phyloP scores from a whole-genome alignment of 2,329 filamentous ascomycete species.

The Leptographium wingfieldii region DNA sequence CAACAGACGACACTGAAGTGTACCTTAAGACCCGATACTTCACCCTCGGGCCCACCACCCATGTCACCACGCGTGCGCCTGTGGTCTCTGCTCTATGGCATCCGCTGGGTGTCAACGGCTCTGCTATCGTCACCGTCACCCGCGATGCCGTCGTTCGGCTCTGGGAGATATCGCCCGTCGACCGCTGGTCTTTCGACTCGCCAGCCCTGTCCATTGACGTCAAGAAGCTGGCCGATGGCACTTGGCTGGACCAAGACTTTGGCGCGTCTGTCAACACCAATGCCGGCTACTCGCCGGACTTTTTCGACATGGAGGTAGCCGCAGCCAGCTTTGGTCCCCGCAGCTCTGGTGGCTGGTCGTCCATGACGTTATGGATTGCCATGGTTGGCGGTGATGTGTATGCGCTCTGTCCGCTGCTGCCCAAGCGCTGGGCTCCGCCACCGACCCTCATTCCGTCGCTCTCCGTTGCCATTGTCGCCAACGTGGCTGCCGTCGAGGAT shows the following conservation, averaged over 20 bases:
- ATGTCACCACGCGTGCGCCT: slow-evolving; percentile 74
- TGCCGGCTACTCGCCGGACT: slow-evolving; percentile 77
- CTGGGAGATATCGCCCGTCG: slow-evolving; percentile 78
- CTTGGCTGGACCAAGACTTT: slow-evolving; percentile 71
- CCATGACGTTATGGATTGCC: slow-evolving; percentile 95
- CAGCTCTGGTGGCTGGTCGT: slow-evolving; percentile 72
- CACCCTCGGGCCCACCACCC: slow-evolving; percentile 83
- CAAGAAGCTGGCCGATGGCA: slow-evolving; percentile 77
- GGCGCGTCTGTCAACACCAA: slow-evolving; percentile 62
- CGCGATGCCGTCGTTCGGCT: slow-evolving; percentile 76
- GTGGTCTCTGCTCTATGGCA: slow-evolving; percentile 84
- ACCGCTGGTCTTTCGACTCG: slow-evolving; percentile 77
- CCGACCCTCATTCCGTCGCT: slow-evolving; percentile 68
- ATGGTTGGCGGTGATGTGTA: slow-evolving; percentile 92
- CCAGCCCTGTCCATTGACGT: slow-evolving; percentile 77
- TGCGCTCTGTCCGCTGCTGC: slow-evolving; percentile 79
- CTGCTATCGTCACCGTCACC: slow-evolving; percentile 78
- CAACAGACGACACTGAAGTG: slow-evolving; percentile 47
- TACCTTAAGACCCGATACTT: slow-evolving; percentile 74
- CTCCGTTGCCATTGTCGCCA: slow-evolving; percentile 69
- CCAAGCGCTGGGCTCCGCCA: slow-evolving; percentile 71
- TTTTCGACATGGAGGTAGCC: slow-evolving; percentile 86
- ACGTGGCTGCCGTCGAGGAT: slow-evolving; percentile 50
- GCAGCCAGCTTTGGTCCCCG: slow-evolving; percentile 65
- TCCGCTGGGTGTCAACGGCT: slow-evolving; percentile 70